Conservation (phyloP, 441 rosid genomes). For the Sinapis alba region DNA sequence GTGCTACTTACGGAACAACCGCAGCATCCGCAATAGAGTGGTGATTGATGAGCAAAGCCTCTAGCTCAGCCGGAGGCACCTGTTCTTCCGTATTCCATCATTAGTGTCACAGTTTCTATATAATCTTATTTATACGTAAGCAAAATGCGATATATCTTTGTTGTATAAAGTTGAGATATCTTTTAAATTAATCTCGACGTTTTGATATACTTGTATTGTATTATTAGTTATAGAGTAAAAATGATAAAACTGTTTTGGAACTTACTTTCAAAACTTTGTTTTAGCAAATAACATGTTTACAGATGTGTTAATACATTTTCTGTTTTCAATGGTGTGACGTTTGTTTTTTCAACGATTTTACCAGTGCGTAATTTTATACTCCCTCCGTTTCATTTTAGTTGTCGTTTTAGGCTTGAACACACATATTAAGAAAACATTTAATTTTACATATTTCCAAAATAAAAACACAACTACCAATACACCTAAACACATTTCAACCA, state of each 20-base stretch:
- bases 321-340: neutral
- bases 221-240: neutral
- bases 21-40: constrained; percentile 81
- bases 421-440: too few species aligned
- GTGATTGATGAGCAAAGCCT: constrained; percentile 68
- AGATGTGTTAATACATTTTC: neutral
- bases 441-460: too few species aligned
- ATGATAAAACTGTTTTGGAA: neutral
- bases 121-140: neutral
- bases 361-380: neutral
- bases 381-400: too few species aligned
- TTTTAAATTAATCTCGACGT: neutral
- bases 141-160: neutral
- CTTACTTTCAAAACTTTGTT: neutral
- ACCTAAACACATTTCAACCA: too few species aligned
- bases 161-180: neutral
- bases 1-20: constrained; percentile 73
- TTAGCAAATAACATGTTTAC: neutral
- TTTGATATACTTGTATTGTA: neutral
- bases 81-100: constrained; percentile 24
- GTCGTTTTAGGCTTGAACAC: too few species aligned
- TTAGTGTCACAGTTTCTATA: neutral
- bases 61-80: constrained; percentile 95
- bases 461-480: too few species aligned
- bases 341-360: neutral